Base-by-base conservation (phyloP, 306 rosid species). In the Comarum palustre region DNA sequence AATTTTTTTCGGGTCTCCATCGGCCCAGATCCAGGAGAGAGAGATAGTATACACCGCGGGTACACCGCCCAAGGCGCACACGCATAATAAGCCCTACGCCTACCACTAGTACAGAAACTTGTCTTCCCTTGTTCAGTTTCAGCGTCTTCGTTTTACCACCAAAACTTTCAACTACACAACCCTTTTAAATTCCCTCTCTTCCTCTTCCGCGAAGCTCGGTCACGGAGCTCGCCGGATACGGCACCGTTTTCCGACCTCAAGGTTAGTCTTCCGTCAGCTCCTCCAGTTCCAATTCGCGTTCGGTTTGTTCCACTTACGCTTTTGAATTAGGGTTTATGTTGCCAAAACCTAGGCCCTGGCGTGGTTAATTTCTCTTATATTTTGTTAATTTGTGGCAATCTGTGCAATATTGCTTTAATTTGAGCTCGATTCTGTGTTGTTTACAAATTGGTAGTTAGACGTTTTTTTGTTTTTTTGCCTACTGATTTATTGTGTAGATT, bases 281-380 rank as follows among this genome's bases (percentile, higher is more conserved):
- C 65, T 52, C 42, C 51, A 59, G 3, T 51, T 3, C 6, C 6
- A 29, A 27, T 11, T 29, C 14, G 70, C 24, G n/a, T 81, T 2
- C 25, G 3, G 36, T 67, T 64, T 8, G 6, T 1, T 32, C 3
- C 29, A 4, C 27, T 39, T 27, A 25, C 20, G 67, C 5, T 43
- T 32, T 61, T 61, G 22, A 22, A 22, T 82, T 85, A 76, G 86
- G 83, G 89, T 83, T 82, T 82, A 61, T 36, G 20, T 10, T 66
- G 7, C 55, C 69, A 83, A 90, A 83, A 82, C 89, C 91, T 83
- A 75, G 87, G 57, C 61, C 51, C 32, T n/a, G 54, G 39, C 8
- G 43, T 43, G 32, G 68, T 73, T 65, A 71, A 66, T 73, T 55
- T 22, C 24, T 70, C 25, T 31, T 17, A 0, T 31, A 2, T 57